Evolutionary conservation across 1,284 basidiomycete genomes (phyloP).

Genomic region (Malassezia pachydermatis): DNA sequence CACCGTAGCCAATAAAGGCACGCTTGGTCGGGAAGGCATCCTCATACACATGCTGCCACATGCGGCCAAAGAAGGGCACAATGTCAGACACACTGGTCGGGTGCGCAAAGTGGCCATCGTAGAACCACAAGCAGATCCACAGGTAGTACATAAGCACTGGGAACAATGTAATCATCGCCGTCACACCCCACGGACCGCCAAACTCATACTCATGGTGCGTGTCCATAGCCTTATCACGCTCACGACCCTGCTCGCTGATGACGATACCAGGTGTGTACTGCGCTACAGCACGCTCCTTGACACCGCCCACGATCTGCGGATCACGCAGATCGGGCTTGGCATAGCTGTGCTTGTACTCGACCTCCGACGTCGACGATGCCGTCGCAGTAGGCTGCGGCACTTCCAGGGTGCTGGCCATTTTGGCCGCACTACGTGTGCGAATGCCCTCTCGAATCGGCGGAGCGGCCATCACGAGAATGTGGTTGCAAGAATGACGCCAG

Average conservation of each 20-base stretch:
- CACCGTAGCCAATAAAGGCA: slow-evolving; percentile 62
- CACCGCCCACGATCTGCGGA: slow-evolving; percentile 43
- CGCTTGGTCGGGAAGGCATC: slow-evolving; percentile 81
- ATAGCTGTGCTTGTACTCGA: slow-evolving; percentile 30
- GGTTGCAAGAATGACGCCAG: too few species aligned
- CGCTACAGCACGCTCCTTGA: slow-evolving; percentile 33
- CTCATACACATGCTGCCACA: slow-evolving; percentile 76
- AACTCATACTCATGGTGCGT: slow-evolving; percentile 59
- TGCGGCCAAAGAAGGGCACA: slow-evolving; percentile 65
- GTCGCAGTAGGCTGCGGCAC: background rate
- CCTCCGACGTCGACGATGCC: background rate
- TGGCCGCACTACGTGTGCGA: slow-evolving; percentile 8
- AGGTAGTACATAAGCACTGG: slow-evolving; percentile 92
- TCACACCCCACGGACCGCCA: slow-evolving; percentile 81
- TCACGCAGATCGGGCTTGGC: slow-evolving; percentile 38
- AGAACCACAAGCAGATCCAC: slow-evolving; percentile 94
- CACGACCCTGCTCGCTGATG: slow-evolving; percentile 41
- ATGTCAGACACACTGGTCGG: slow-evolving; percentile 66
- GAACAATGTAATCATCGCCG: slow-evolving; percentile 88
- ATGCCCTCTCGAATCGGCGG: slow-evolving; percentile 7
- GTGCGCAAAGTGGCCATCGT: slow-evolving; percentile 73
- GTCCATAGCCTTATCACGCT: slow-evolving; percentile 44
- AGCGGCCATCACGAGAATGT: slow-evolving; percentile 9
- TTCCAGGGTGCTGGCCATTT: background rate
- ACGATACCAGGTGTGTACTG: slow-evolving; percentile 43